Evolutionary conservation across 176 grass and related monocot genomes (phyloP).

Genomic region (Rhynchospora tenuis): DNA sequence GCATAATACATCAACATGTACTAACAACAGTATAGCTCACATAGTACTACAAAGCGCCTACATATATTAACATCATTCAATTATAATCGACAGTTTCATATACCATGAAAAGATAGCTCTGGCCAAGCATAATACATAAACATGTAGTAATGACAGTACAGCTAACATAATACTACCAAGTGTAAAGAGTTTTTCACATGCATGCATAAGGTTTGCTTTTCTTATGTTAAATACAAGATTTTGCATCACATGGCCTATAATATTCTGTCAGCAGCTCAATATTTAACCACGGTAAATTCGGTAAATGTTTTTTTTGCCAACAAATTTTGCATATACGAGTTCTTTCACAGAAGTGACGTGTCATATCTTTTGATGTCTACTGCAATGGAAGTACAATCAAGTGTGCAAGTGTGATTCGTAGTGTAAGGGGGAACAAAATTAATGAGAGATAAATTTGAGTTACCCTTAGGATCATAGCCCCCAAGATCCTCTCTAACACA

Average conservation of each 20-base stretch:
- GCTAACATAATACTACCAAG: background rate
- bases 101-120: background rate
- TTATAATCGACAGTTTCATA: background rate
- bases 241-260: background rate
- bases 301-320: background rate
- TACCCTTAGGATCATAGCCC: conserved; percentile 95
- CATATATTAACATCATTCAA: conserved; percentile 17
- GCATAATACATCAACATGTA: background rate
- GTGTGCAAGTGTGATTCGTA: background rate
- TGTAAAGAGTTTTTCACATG: background rate
- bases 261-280: background rate
- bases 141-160: conserved; percentile 12
- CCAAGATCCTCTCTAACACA: conserved; percentile 83
- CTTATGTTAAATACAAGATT: background rate
- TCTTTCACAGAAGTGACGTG: background rate
- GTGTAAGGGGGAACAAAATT: background rate
- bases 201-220: background rate
- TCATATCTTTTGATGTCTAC: background rate
- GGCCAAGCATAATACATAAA: background rate
- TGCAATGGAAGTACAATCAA: background rate
- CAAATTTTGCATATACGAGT: background rate
- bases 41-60: conserved; percentile 64
- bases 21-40: conserved; percentile 13
- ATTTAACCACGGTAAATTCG: background rate
- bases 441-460: background rate